Base-by-base conservation (phyloP, 305 asterid species). In the Euphrasia arctica region DNA sequence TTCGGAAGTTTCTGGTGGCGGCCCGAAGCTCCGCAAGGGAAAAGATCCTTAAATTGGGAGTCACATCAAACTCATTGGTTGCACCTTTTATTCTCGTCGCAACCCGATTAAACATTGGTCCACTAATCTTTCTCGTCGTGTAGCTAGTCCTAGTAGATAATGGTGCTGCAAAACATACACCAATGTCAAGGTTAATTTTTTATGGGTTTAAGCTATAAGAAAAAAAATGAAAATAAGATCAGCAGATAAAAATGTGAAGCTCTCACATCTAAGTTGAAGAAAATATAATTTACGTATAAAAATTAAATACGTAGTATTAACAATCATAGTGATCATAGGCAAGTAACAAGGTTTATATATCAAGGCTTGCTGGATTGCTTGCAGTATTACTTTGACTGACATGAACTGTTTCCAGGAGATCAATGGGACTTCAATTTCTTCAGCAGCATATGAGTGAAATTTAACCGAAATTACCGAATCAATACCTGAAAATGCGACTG, bases 1-100 rank as follows among this genome's bases (percentile, higher is more conserved):
- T 77, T 36, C 86, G 66, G 74, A 90, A 90, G 66, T 85, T 85
- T 58, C 83, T 83, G 5, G 97, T 89, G 51, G 94, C 93, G 2
- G 78, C 67, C 72, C 50, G 80, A 34, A 89, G 89, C 39, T 89
- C 95, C 0, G 75, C 51, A 54, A 76, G 85, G 4, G 91, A 55
- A n/a, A 52, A 52, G 9, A 52, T 18, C 58, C 58, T 52, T 18
- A 52, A 22, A 52, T 18, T 51, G 28, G 56, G 56, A 51, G 28
- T 51, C 56, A 2, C 10, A 13, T 1, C 8, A n/a, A 18, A 6
- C 56, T 51, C 57, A 15, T 15, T 5, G 29, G 7, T 8, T 51
- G 8, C 29, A 51, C 27, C 28, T 13, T 15, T 51, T 51, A 51
- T 51, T 51, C 10, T 51, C 3, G 36, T 32, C 36, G 36, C 4